These are phyloP conservation scores for Phytophthora tubulina DNA, from an alignment of 352 stramenopile genomes.

Conservation along the genomic window DNA sequence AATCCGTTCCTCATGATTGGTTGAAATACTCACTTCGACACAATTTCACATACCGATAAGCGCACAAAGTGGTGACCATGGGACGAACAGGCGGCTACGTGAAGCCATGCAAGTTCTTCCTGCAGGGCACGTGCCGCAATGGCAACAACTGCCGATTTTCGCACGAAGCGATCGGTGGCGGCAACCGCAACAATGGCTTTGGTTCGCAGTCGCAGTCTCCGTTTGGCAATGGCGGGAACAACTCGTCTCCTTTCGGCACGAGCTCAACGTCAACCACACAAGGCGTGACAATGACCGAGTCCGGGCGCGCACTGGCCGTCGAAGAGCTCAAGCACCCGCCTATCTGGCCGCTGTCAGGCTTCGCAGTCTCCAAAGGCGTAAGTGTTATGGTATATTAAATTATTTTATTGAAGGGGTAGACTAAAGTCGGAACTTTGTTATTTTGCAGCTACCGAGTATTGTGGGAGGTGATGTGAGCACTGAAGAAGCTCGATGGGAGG, in stretches of 20 bases:
- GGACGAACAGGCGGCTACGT: slow-evolving; percentile 22
- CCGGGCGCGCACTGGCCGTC: slow-evolving; percentile 55
- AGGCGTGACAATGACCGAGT: slow-evolving; percentile 53
- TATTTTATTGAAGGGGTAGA: not conserved
- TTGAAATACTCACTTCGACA: not conserved
- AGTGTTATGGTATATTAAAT: slow-evolving; percentile 16
- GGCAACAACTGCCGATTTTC: slow-evolving; percentile 75
- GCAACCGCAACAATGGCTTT: slow-evolving; percentile 27
- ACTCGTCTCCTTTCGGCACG: not conserved
- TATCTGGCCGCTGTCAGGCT: slow-evolving; percentile 73
- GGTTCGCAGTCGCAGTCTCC: slow-evolving; percentile 23
- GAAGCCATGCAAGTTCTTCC: slow-evolving; percentile 77
- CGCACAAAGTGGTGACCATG: slow-evolving; percentile 16
- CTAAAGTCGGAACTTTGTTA: slow-evolving; percentile 2
- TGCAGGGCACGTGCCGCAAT: slow-evolving; percentile 76
- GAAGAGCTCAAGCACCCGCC: slow-evolving; percentile 66
- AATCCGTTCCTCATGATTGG: not conserved
- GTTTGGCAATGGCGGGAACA: slow-evolving; percentile 26
- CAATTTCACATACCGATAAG: not conserved
- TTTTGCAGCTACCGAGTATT: slow-evolving; percentile 58
- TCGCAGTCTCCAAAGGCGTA: slow-evolving; percentile 71
- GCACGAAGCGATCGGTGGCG: slow-evolving; percentile 44
- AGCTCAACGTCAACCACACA: slow-evolving; percentile 1
- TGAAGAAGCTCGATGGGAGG: slow-evolving; percentile 72
- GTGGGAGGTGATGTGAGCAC: slow-evolving; percentile 67